A percentile compares a stretch with the other conserved stretches of the same genome.
phyloP scores from a whole-genome alignment of 179 eudicot species.

The Patellifolia procumbens region DNA sequence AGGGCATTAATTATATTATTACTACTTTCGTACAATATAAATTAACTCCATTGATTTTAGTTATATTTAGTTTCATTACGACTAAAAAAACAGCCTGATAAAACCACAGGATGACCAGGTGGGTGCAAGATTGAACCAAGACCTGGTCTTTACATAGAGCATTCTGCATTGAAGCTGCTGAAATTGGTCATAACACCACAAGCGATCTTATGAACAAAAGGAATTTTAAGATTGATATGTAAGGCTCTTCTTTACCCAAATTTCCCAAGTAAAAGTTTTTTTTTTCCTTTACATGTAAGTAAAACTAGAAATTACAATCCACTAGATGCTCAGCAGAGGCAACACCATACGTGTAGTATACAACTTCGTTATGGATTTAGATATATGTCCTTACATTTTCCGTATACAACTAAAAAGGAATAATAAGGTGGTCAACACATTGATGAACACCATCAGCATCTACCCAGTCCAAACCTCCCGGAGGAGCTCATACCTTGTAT shows the following conservation, averaged over 20 bases:
- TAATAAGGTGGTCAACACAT: neutral
- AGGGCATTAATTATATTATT: too few relatives aligned
- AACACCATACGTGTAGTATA: neutral
- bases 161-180: neutral
- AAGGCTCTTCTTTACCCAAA: neutral
- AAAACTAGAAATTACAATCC: slow-evolving; percentile 4
- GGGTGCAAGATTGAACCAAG: too few relatives aligned
- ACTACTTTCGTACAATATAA: too few relatives aligned
- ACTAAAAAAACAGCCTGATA: too few relatives aligned
- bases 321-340: neutral
- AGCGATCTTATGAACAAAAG: neutral
- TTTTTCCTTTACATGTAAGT: slow-evolving; percentile 11
- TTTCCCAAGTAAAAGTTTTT: neutral
- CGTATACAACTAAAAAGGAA: slow-evolving; percentile 17
- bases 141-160: too few relatives aligned
- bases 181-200: neutral
- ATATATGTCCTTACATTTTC: slow-evolving; percentile 1
- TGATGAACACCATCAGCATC: slow-evolving; percentile 3
- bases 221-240: neutral
- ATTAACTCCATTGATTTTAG: too few relatives aligned
- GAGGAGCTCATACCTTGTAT: slow-evolving; percentile 70
- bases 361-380: slow-evolving; percentile 16
- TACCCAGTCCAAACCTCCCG: slow-evolving; percentile 76
- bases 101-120: too few relatives aligned
- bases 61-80: too few relatives aligned